Conservation (phyloP, 73 alveolate species). For the Blepharisma stoltei region DNA sequence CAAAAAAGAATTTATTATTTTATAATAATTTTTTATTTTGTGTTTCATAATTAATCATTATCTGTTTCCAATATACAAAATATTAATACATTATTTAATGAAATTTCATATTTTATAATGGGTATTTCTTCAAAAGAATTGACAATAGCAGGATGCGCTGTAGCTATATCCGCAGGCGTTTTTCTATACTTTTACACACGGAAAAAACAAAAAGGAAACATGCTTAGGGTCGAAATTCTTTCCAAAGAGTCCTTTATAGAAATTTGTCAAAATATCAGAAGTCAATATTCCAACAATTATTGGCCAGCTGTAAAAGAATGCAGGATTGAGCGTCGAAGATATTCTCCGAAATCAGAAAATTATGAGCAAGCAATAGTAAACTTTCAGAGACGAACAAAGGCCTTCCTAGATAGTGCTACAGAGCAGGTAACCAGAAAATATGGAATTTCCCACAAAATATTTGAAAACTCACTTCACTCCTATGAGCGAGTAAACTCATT, state of each 20-base stretch:
- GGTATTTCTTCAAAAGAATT: no score
- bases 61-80: no score
- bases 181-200: background rate
- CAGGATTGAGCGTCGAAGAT: conserved; percentile 10
- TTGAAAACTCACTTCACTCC: background rate
- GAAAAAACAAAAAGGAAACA: background rate
- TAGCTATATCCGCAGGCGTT: background rate
- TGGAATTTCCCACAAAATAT: background rate
- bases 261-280: background rate
- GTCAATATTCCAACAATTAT: background rate
- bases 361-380: background rate
- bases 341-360: background rate
- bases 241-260: background rate
- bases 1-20: no score
- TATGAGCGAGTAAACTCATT: conserved; percentile 16
- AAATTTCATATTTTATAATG: no score
- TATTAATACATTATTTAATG: no score
- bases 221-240: background rate
- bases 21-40: no score
- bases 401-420: background rate
- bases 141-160: no score
- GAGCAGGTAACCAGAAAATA: background rate
- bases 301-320: conserved; percentile 1
- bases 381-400: background rate
- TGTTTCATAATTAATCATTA: no score